phyloP scores from a whole-genome alignment of 2,329 filamentous ascomycete genomes.

The Mycogone perniciosa region DNA sequence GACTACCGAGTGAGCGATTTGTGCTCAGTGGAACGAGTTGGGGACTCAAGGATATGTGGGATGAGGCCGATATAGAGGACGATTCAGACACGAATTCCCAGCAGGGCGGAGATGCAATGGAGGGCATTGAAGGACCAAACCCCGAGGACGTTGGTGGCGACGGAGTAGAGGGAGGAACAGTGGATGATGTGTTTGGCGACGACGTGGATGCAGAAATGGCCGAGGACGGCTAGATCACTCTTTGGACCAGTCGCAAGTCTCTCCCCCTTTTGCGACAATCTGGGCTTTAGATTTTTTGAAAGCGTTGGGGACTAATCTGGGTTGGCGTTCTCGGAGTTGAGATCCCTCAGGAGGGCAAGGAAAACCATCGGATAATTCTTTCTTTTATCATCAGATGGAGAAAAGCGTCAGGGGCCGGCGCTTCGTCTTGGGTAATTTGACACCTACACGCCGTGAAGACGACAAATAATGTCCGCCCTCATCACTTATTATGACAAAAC shows the following conservation, averaged over 20 bases:
- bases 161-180: slow-evolving; percentile 42
- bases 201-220: slow-evolving; percentile 54
- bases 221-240: slow-evolving; percentile 25
- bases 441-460: no score
- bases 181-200: slow-evolving; percentile 50
- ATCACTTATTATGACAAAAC: no score
- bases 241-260: neutral
- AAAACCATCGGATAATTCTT: no score
- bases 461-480: no score
- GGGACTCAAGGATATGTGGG: slow-evolving; percentile 56
- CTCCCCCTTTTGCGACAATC: neutral
- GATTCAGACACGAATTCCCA: slow-evolving; percentile 33
- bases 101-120: slow-evolving; percentile 42
- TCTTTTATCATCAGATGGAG: no score
- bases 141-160: slow-evolving; percentile 40
- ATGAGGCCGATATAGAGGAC: slow-evolving; percentile 39
- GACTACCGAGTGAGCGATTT: slow-evolving; percentile 61
- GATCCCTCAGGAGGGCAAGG: neutral
- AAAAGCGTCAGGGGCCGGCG: no score
- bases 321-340: slow-evolving; percentile 12
- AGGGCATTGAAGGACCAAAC: slow-evolving; percentile 37
- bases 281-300: neutral
- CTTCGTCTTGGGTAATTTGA: no score
- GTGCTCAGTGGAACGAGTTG: slow-evolving; percentile 60
- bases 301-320: neutral